phyloP scores from a whole-genome alignment of 2,329 filamentous ascomycete genomes.

The Trichoderma cornu-damae region DNA sequence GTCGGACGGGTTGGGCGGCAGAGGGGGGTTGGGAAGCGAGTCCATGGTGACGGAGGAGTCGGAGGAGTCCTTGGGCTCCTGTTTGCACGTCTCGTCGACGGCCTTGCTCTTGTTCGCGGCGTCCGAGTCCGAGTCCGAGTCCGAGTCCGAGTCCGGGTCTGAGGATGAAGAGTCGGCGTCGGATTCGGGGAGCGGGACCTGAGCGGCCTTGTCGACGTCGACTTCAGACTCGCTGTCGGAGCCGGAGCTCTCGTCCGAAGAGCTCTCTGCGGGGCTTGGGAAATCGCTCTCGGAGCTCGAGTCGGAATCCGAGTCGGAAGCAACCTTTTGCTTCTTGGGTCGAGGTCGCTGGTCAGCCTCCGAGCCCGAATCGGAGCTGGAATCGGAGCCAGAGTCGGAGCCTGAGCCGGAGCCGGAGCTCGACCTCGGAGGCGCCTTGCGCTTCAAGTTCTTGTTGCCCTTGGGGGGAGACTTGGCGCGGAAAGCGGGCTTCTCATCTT shows the following conservation, averaged over 20 bases:
- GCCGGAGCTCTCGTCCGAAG: slow-evolving; percentile 29
- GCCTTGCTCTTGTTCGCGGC: slow-evolving; percentile 23
- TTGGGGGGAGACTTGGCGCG: slow-evolving; percentile 23
- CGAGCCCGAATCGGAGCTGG: slow-evolving; percentile 38
- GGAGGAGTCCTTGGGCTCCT: slow-evolving; percentile 35
- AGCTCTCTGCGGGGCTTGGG: too few relatives aligned
- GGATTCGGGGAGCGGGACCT: slow-evolving; percentile 42
- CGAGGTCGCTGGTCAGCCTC: slow-evolving; percentile 40
- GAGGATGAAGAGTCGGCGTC: slow-evolving; percentile 26
- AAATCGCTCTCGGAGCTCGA: slow-evolving; percentile 28
- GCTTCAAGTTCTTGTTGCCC: slow-evolving; percentile 34
- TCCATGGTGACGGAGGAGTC: slow-evolving; percentile 52
- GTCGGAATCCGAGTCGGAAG: slow-evolving; percentile 18
- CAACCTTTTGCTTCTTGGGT: slow-evolving; percentile 50
- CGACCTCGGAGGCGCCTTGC: slow-evolving; percentile 35
- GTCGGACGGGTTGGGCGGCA: slow-evolving; percentile 46
- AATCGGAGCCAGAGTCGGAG: slow-evolving; percentile 22
- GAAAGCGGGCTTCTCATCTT: slow-evolving; percentile 21
- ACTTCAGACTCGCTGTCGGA: slow-evolving; percentile 37
- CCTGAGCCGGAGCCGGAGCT: slow-evolving; percentile 21
- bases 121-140: slow-evolving; percentile 33
- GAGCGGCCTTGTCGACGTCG: slow-evolving; percentile 35
- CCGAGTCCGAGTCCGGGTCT: slow-evolving; percentile 24
- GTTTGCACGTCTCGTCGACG: slow-evolving; percentile 3
- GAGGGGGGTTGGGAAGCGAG: slow-evolving; percentile 42